A percentile compares a stretch with the other conserved stretches of the same genome.
Conservation (phyloP, 2,329 filamentous ascomycete genomes). For the Colletotrichum viniferum region DNA sequence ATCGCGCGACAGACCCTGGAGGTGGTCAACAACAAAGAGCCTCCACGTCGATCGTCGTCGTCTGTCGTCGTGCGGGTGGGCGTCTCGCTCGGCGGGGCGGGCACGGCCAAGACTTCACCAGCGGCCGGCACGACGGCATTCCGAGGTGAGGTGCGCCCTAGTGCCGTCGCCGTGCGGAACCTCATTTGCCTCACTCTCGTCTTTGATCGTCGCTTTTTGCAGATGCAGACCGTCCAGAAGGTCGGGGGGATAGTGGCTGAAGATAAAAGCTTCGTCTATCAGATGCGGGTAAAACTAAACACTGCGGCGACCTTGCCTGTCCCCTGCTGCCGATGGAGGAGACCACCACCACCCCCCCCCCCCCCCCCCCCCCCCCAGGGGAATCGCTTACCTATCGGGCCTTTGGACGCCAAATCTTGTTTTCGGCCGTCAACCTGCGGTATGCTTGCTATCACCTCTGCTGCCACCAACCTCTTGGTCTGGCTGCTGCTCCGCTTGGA, state of each 20-base stretch:
- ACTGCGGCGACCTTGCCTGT: not conserved
- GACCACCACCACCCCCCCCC: no score
- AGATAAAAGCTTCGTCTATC: not conserved
- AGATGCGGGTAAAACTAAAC: not conserved
- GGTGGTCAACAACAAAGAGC: not conserved
- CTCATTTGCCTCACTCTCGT: not conserved
- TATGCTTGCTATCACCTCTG: not conserved
- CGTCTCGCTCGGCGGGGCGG: constrained; percentile 5
- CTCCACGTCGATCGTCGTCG: not conserved
- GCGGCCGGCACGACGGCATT: not conserved
- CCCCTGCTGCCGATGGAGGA: not conserved
- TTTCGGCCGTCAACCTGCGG: not conserved
- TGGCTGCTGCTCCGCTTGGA: not conserved
- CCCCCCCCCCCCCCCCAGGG: no score
- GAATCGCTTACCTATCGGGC: not conserved
- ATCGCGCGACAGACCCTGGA: not conserved
- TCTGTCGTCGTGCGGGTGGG: not conserved
- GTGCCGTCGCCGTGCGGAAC: not conserved
- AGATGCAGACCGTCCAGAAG: not conserved
- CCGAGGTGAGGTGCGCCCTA: not conserved
- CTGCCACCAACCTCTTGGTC: not conserved
- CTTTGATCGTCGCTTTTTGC: not conserved
- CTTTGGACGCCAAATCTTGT: constrained; percentile 12
- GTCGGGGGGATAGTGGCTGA: not conserved
- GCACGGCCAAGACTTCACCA: not conserved